Evolutionary conservation across 2,329 filamentous ascomycete genomes (phyloP), one percentile per base, ranked within the genome.

Genomic region (Colletotrichum endophyticum): DNA sequence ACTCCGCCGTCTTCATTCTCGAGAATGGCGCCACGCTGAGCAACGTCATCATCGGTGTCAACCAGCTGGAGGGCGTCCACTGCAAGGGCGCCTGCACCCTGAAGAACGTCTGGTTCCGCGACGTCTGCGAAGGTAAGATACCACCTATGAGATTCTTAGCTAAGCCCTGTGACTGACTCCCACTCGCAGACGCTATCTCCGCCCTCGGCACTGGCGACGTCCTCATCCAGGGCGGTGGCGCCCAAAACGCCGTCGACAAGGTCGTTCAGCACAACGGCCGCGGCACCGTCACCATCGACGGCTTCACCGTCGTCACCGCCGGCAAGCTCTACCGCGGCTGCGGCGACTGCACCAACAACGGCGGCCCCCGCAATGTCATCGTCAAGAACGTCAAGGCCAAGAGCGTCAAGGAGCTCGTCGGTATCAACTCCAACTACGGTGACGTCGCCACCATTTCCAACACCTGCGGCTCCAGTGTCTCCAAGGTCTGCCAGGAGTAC

Each of bases 11-110:
- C 81, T 91, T 91, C 85, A 84, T 88, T 77, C 83, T 91, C 69
- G 84, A 87, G 80, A 83, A 86, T 67, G 89, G 89, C 34, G 89
- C 86, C 34, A 88, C 85, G 30, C 82, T 91, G 32, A 87, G 85
- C 78, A 90, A 90, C 79, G 88, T 88, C 80, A 89, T 91, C 80
- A 90, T 90, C 69, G 88, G 89, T 27, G 84, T 84, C n/a, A 85
- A 87, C 74, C 84, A 89, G 77, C 84, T 86, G 44, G 89, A 89
- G 81, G 89, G 86, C 70, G 86, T 90, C 36, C 88, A 91, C 83
- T 90, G 89, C 82, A 81, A 85, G 69, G 88, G 87, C 39, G 82
- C 85, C 16, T 89, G 88, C 79, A 84, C 81, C 13, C 76, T 83
- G 34, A 83, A 82, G 78, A 84, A 84, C 73, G 85, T 86, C 76